Conservation (phyloP, 225 moss, liverwort and hornwort species). For the Antitrichia curtipendula region DNA sequence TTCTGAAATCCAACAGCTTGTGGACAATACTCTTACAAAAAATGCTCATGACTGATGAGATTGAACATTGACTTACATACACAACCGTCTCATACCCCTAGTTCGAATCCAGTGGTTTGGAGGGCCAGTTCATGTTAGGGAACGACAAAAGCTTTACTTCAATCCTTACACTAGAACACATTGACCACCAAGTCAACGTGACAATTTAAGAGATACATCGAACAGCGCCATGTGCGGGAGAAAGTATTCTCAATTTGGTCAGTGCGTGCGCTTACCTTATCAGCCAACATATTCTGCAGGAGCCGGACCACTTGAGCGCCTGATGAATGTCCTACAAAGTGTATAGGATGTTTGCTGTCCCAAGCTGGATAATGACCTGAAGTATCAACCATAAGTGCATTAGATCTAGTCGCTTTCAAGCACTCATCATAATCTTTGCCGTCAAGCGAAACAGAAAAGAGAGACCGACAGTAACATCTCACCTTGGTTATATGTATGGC, state of each 20-base stretch:
- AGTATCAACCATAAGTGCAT: neutral
- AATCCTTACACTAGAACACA: neutral
- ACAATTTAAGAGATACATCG: neutral
- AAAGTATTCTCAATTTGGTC: neutral
- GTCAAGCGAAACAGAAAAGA: neutral
- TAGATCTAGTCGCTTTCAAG: neutral
- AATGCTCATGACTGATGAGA: neutral
- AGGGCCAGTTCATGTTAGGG: neutral
- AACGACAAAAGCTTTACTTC: neutral
- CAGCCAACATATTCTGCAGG: conserved; percentile 68
- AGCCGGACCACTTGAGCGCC: conserved; percentile 73
- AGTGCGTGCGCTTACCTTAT: conserved; percentile 29
- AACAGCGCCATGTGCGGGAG: neutral
- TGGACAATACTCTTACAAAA: neutral
- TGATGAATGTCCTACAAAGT: conserved; percentile 79
- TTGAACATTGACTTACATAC: neutral
- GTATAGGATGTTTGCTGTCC: conserved; percentile 70
- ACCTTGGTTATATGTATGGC: conserved; percentile 40
- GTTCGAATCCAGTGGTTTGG: neutral
- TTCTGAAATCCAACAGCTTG: neutral
- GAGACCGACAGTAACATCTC: neutral
- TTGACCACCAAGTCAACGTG: neutral
- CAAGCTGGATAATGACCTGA: conserved; percentile 65
- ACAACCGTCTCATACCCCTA: neutral
- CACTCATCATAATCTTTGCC: neutral